phyloP scores from a whole-genome alignment of 1,284 basidiomycete species.

The Jaminaea rosea region DNA sequence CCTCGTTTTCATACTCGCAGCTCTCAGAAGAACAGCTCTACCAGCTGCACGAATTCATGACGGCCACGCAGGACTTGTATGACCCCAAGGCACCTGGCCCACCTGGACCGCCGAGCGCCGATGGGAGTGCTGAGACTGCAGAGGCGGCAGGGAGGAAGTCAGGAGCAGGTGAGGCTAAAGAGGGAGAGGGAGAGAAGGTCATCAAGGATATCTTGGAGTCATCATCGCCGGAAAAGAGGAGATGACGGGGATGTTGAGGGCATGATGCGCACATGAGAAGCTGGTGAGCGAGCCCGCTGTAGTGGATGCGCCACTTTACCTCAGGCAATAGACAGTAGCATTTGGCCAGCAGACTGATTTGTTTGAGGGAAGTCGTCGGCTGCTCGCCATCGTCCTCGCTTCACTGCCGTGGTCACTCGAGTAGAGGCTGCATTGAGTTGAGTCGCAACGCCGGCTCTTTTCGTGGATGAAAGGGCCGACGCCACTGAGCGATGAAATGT shows the following conservation, averaged over 20 bases:
- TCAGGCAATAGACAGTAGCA: no score
- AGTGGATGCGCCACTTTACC: no score
- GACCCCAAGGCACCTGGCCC: constrained; percentile 12
- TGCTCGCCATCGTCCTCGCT: no score
- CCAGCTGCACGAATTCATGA: constrained; percentile 45
- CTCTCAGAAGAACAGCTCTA: constrained; percentile 47
- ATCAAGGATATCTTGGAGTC: neutral
- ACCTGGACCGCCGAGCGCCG: neutral
- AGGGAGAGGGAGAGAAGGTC: neutral
- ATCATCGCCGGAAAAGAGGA: neutral
- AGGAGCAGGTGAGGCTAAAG: neutral
- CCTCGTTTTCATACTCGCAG: constrained; percentile 7
- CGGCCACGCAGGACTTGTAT: constrained; percentile 30
- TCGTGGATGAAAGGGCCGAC: no score
- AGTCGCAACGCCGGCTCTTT: no score
- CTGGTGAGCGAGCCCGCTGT: no score
- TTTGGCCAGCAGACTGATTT: no score
- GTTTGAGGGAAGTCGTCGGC: no score
- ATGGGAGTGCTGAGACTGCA: neutral
- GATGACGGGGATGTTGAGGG: neutral
- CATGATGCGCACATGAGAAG: no score
- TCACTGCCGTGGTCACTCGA: no score
- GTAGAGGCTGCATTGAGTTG: no score
- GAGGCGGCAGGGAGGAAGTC: neutral
- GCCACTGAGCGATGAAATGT: no score